These are phyloP conservation scores for Apiospora kogelbergensis DNA, from an alignment of 2,329 filamentous ascomycete genomes.

Conservation along the genomic window DNA sequence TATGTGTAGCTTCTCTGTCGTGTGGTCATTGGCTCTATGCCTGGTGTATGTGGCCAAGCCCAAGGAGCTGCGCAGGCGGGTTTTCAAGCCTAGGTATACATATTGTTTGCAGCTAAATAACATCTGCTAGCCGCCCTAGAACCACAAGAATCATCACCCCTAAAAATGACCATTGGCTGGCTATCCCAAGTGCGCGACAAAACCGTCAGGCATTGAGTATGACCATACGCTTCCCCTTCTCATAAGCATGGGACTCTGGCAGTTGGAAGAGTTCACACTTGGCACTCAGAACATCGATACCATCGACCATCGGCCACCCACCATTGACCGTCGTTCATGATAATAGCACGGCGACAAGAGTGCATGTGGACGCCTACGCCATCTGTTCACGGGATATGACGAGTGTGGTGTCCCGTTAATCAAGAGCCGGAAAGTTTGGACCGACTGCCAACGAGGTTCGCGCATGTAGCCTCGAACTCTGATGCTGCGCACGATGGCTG, in stretches of 20 bases:
- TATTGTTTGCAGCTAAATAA: neutral
- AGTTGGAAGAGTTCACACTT: neutral
- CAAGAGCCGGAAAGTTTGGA: neutral
- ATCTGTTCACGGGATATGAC: neutral
- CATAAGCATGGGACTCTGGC: neutral
- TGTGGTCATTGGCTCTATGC: neutral
- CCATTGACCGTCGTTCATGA: neutral
- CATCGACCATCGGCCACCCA: neutral
- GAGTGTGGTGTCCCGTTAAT: neutral
- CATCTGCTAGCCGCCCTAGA: neutral
- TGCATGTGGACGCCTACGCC: neutral
- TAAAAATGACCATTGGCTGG: neutral
- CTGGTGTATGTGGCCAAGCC: neutral
- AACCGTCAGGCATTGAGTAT: neutral
- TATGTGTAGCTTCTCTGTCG: neutral
- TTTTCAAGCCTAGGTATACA: neutral
- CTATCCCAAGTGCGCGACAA: neutral
- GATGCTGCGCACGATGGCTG: neutral
- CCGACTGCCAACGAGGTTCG: neutral
- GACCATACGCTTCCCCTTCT: neutral
- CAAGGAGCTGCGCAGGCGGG: neutral
- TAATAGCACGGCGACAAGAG: neutral
- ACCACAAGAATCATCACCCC: neutral
- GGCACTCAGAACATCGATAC: neutral
- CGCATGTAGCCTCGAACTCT: neutral